Percentiles rank a stretch among this genome's conserved stretches.
Evolutionary conservation across 2,329 filamentous ascomycete genomes (phyloP).

Genomic region (Penicillium digitatum): DNA sequence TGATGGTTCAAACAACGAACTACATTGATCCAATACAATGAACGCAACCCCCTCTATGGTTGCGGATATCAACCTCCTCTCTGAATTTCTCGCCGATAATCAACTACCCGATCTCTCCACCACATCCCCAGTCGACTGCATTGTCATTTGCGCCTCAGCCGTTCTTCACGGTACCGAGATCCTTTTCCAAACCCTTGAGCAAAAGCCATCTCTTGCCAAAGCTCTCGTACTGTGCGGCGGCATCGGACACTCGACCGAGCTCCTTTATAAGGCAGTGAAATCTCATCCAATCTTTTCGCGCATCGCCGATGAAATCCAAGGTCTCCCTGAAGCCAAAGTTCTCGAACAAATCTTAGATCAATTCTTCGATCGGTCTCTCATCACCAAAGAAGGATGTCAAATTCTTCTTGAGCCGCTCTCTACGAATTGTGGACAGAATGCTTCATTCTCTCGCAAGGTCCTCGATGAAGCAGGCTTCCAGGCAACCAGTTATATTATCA

Average conservation of each 20-base stretch:
- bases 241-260: constrained; percentile 45
- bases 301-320: constrained; percentile 29
- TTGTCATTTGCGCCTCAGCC: constrained; percentile 42
- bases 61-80: constrained; percentile 24
- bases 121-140: constrained; percentile 29
- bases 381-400: constrained; percentile 25
- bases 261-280: constrained; percentile 42
- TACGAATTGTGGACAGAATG: constrained; percentile 48
- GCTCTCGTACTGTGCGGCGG: constrained; percentile 45
- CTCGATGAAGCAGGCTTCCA: constrained; percentile 31
- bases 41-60: not conserved
- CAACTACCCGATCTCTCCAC: constrained; percentile 5
- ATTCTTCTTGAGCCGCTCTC: constrained; percentile 45
- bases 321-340: constrained; percentile 41
- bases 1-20: not conserved
- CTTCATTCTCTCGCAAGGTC: constrained; percentile 34
- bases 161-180: constrained; percentile 36
- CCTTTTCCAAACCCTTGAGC: constrained; percentile 35
- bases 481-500: constrained; percentile 31
- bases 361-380: constrained; percentile 21
- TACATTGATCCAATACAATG: not conserved
- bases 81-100: constrained; percentile 11
- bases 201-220: constrained; percentile 29
- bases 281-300: constrained; percentile 29
- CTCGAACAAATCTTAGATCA: constrained; percentile 35